These are phyloP conservation scores for Candida railenensis DNA, from an alignment of 805 yeast species.

Conservation along the genomic window DNA sequence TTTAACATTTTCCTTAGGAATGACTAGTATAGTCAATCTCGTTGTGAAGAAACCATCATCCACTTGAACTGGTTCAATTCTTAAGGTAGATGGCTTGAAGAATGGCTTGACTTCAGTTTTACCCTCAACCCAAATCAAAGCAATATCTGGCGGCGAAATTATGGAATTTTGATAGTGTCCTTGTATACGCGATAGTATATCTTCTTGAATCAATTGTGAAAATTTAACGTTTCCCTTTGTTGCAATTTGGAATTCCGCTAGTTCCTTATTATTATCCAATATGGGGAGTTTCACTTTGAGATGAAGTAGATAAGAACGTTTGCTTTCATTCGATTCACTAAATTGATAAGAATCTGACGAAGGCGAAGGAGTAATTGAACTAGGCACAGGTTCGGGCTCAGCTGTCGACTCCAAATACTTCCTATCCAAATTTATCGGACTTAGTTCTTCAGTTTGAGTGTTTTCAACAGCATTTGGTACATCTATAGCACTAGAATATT, in stretches of 20 bases:
- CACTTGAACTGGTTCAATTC: constrained; percentile 20
- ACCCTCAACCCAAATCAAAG: constrained; percentile 41
- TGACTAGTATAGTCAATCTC: constrained; percentile 18
- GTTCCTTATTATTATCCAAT: neutral
- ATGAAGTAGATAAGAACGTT: neutral
- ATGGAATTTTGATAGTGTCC: neutral
- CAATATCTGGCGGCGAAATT: constrained; percentile 5
- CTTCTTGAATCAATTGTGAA: neutral
- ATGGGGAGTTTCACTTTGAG: neutral
- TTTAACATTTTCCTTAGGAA: constrained; percentile 17
- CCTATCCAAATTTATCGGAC: too few relatives aligned
- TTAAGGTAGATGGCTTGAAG: constrained; percentile 38
- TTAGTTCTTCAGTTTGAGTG: too few relatives aligned
- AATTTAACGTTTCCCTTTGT: neutral
- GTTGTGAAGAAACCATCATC: constrained; percentile 14
- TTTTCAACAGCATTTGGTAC: too few relatives aligned
- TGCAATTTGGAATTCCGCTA: neutral
- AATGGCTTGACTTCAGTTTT: constrained; percentile 35
- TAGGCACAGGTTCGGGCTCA: neutral
- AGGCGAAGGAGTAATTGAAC: neutral
- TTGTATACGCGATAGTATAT: neutral
- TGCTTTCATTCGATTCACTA: constrained; percentile 7
- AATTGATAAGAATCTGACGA: constrained; percentile 7
- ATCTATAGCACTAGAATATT: too few relatives aligned
- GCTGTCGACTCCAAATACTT: neutral